phyloP scores from a whole-genome alignment of 495 filamentous ascomycete species.

The Neurospora tetraspora region DNA sequence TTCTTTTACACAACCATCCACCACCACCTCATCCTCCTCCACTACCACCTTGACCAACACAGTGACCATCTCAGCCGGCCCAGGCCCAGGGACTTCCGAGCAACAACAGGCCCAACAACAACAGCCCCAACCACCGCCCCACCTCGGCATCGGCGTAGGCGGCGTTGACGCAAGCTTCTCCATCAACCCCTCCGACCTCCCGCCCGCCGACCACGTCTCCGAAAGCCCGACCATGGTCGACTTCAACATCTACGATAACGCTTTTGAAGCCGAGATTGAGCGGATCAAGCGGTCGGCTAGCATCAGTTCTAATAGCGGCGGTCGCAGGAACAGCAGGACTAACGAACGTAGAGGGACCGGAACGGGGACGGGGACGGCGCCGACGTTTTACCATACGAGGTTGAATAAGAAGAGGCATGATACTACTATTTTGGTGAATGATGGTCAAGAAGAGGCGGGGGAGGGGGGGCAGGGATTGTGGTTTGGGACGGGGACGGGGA shows the following conservation, averaged over 20 bases:
- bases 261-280: constrained; percentile 72
- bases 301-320: neutral
- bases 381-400: constrained; percentile 4
- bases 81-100: neutral
- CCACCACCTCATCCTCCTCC: neutral
- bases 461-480: neutral
- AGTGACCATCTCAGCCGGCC: neutral
- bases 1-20: neutral
- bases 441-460: neutral
- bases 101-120: neutral
- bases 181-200: neutral
- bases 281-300: constrained; percentile 43
- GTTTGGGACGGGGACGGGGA: neutral
- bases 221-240: constrained; percentile 75
- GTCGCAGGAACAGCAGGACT: neutral
- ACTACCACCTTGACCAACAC: neutral
- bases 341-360: neutral
- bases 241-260: constrained; percentile 77
- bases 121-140: constrained; percentile 30
- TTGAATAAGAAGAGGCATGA: constrained; percentile 1
- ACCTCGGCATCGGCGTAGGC: constrained; percentile 65
- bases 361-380: neutral
- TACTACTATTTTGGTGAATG: neutral
- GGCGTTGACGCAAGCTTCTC: constrained; percentile 28
- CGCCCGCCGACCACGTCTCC: constrained; percentile 47